Evolutionary conservation across 2,329 filamentous ascomycete genomes (phyloP).

Genomic region (Colletotrichum godetiae): DNA sequence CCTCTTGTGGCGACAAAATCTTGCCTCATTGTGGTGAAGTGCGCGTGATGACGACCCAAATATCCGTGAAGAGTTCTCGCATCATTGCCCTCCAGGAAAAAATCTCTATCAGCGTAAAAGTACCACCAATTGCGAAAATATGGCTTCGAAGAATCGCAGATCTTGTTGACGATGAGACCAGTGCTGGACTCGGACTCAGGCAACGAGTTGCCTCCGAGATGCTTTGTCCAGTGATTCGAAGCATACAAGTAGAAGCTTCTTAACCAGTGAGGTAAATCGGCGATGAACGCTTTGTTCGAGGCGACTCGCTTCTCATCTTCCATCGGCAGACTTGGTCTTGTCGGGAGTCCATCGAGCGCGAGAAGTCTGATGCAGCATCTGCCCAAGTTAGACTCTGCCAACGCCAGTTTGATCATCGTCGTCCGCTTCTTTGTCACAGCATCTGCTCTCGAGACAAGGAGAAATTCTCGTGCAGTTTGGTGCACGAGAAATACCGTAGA

Average conservation of each 20-base stretch:
- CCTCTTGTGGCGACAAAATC: neutral
- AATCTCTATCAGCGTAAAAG: neutral
- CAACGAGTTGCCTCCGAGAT: neutral
- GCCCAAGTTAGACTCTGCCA: neutral
- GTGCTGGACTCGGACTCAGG: neutral
- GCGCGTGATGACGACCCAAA: neutral
- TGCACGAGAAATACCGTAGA: constrained; percentile 17
- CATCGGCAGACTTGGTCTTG: neutral
- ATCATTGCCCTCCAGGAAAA: neutral
- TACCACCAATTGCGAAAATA: constrained; percentile 10
- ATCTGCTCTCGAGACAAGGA: neutral
- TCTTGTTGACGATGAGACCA: neutral
- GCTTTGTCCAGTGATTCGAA: neutral
- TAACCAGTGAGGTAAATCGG: neutral
- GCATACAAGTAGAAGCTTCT: constrained; percentile 4
- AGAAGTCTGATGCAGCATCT: neutral
- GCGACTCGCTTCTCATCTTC: neutral
- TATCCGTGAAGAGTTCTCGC: neutral
- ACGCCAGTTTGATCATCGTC: neutral
- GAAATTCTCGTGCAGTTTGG: constrained; percentile 25
- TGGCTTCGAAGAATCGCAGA: neutral
- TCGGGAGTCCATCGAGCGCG: constrained; percentile 9
- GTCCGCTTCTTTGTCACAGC: neutral
- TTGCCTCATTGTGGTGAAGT: neutral
- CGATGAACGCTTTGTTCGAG: neutral